Percentiles rank a stretch among this genome's conserved stretches.
Conservation (phyloP, 2,329 filamentous ascomycete species). For the Botrytis paeoniae region DNA sequence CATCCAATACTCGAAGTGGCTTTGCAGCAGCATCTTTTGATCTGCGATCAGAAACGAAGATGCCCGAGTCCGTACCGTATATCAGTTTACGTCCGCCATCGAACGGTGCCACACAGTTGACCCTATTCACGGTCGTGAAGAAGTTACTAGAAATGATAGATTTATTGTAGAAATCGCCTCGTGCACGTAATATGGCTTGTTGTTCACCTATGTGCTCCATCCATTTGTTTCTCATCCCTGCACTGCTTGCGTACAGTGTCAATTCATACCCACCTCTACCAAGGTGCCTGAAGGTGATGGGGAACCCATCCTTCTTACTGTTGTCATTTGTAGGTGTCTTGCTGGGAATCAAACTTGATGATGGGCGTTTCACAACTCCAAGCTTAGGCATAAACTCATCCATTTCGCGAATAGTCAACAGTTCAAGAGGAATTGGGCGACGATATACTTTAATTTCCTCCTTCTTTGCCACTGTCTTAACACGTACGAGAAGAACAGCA, state of each 20-base stretch:
- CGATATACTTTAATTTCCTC: conserved; percentile 95
- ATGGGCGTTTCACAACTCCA: conserved; percentile 80
- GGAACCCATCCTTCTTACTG: conserved; percentile 75
- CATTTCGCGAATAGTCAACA: conserved; percentile 94
- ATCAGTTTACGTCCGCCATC: conserved; percentile 94
- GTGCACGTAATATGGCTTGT: conserved; percentile 80
- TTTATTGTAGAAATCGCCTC: conserved; percentile 87
- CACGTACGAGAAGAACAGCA: conserved; percentile 83
- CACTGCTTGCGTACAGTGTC: conserved; percentile 82
- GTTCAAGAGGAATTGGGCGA: conserved; percentile 87
- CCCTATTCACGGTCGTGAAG: conserved; percentile 68
- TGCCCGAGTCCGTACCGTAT: conserved; percentile 89
- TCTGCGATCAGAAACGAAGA: conserved; percentile 89
- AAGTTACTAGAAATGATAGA: conserved; percentile 58
- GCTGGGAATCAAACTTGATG: conserved; percentile 74
- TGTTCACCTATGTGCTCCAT: conserved; percentile 92
- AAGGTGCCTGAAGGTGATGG: conserved; percentile 93
- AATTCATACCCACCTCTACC: conserved; percentile 94
- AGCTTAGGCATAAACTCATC: conserved; percentile 84
- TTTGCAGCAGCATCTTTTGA: conserved; percentile 71
- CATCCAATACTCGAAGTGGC: conserved; percentile 82
- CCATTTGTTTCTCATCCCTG: conserved; percentile 89
- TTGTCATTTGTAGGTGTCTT: conserved; percentile 51
- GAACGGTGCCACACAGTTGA: conserved; percentile 92
- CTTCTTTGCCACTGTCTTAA: conserved; percentile 87